Conservation (phyloP, 371 early-diverging fungal species). For the Apophysomyces sp. region DNA sequence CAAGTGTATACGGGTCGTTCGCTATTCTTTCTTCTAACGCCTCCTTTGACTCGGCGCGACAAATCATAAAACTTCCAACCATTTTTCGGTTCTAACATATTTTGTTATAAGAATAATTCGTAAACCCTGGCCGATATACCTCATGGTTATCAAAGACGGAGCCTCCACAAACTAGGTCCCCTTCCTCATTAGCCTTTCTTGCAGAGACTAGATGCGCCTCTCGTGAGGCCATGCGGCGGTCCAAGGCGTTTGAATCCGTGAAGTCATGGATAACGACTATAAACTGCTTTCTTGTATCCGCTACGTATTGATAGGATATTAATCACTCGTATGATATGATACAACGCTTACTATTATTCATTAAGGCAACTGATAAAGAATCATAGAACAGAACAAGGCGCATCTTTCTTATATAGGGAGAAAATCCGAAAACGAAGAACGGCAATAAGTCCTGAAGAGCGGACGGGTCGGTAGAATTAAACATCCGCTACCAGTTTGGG, state of each 20-base stretch:
- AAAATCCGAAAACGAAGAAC: background rate
- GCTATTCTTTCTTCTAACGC: constrained; percentile 37
- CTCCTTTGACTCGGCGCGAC: constrained; percentile 42
- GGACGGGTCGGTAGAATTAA: background rate
- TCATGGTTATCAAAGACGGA: constrained; percentile 18
- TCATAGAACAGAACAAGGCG: background rate
- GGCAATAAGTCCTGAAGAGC: background rate
- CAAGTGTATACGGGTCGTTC: constrained; percentile 52
- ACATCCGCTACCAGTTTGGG: too few relatives aligned
- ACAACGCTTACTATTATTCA: background rate
- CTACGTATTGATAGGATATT: background rate
- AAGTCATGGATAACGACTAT: constrained; percentile 18
- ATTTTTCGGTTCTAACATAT: constrained; percentile 33
- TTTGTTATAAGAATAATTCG: background rate
- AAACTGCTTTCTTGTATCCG: constrained; percentile 13
- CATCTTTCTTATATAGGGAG: background rate
- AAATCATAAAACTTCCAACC: constrained; percentile 54
- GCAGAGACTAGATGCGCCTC: constrained; percentile 15
- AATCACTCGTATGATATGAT: background rate
- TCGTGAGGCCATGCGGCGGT: constrained; percentile 16
- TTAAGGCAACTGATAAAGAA: background rate
- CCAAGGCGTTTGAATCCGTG: constrained; percentile 8
- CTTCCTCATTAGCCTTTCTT: background rate
- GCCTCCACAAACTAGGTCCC: constrained; percentile 14
- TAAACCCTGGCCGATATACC: background rate